phyloP scores from a whole-genome alignment of 352 stramenopile species.

The Phytophthora pini region DNA sequence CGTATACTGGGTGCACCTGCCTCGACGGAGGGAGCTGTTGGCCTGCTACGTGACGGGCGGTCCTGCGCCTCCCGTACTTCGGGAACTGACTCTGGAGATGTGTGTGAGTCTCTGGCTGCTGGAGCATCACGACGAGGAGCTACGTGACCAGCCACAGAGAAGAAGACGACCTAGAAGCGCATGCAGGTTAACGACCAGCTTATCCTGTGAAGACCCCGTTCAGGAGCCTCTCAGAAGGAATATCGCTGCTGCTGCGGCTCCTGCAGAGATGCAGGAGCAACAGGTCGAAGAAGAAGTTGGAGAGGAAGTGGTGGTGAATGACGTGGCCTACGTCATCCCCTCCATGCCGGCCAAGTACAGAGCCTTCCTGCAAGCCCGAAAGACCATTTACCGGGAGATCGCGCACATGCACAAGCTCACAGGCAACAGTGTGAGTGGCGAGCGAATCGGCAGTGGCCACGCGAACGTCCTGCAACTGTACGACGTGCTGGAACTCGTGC shows the following conservation, averaged over 20 bases:
- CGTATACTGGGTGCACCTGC: conserved; percentile 80
- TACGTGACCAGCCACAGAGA: conserved; percentile 22
- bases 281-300: conserved; percentile 17
- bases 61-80: conserved; percentile 28
- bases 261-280: conserved; percentile 1
- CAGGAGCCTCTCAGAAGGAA: conserved; percentile 26
- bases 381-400: conserved; percentile 96
- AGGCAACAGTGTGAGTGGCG: conserved; percentile 77
- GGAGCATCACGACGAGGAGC: conserved; percentile 68
- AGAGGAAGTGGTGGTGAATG: conserved; percentile 29
- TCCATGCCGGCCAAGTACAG: conserved; percentile 94
- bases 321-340: conserved; percentile 70
- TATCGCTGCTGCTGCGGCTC: conserved; percentile 4
- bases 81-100: conserved; percentile 88
- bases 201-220: conserved; percentile 52
- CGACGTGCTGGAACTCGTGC: conserved; percentile 96
- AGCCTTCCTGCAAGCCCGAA: conserved; percentile 91
- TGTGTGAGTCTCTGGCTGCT: conserved; percentile 84
- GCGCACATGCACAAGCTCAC: conserved; percentile 94
- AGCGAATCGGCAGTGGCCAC: conserved; percentile 87
- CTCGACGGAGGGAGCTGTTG: conserved; percentile 65
- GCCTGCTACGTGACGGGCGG: conserved; percentile 66
- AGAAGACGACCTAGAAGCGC: conserved; percentile 11
- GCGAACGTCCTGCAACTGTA: conserved; percentile 96
- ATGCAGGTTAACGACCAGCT: conserved; percentile 7